phyloP scores from a whole-genome alignment of 2,329 filamentous ascomycete species.

The Trichophyton mentagrophytes region DNA sequence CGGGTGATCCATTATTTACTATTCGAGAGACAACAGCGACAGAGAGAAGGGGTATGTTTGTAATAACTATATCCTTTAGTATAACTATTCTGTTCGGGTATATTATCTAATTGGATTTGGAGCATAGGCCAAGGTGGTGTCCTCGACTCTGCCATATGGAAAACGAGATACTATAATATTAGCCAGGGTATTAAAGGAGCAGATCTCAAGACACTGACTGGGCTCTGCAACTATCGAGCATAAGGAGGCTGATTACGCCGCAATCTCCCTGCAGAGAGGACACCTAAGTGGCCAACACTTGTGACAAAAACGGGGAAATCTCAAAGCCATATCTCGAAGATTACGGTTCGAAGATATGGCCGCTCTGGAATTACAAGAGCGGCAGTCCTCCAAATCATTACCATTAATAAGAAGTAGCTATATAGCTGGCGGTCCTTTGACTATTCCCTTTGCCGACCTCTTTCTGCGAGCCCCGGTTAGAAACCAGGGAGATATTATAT shows the following conservation, averaged over 20 bases:
- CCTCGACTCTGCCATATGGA: neutral
- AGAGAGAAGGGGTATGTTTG: neutral
- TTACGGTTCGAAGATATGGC: neutral
- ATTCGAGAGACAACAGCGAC: neutral
- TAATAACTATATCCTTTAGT: neutral
- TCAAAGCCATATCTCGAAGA: neutral
- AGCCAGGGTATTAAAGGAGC: neutral
- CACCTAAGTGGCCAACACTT: constrained; percentile 4
- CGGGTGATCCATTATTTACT: neutral
- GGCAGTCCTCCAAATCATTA: neutral
- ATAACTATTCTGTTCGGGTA: neutral
- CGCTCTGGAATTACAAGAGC: neutral
- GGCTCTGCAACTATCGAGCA: neutral
- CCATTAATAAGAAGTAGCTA: neutral
- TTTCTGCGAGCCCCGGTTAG: constrained; percentile 3
- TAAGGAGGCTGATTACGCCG: constrained; percentile 4
- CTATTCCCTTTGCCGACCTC: constrained; percentile 5
- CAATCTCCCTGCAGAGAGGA: neutral
- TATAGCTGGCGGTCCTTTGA: constrained; percentile 1
- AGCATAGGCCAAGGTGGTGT: constrained; percentile 2
- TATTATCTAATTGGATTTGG: neutral
- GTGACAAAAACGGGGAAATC: neutral
- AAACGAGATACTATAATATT: neutral
- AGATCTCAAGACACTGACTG: neutral
- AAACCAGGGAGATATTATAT: neutral